Evolutionary conservation across 306 rosid species (phyloP).

Genomic region (Cicer chorassanicum): DNA sequence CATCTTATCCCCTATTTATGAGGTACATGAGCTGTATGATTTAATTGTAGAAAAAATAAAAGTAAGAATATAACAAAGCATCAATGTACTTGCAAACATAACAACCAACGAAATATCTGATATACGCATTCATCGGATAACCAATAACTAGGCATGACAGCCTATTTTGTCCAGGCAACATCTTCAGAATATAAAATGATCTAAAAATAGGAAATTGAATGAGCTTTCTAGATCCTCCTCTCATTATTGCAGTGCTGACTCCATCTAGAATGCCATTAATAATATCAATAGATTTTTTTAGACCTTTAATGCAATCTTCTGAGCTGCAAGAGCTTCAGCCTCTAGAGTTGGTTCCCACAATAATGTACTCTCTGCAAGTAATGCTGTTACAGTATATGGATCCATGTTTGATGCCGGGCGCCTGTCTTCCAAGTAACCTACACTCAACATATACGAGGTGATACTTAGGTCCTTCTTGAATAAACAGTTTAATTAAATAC

Average conservation of each 20-base stretch:
- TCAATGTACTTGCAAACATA: slow-evolving; percentile 47
- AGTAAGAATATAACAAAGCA: slow-evolving; percentile 35
- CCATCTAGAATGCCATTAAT: slow-evolving; percentile 39
- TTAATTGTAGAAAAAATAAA: slow-evolving; percentile 16
- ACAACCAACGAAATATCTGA: slow-evolving; percentile 44
- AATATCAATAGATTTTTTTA: slow-evolving; percentile 40
- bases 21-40: slow-evolving; percentile 14
- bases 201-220: slow-evolving; percentile 44
- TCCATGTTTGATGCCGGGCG: slow-evolving; percentile 99
- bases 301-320: slow-evolving; percentile 83
- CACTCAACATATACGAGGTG: background rate
- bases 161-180: slow-evolving; percentile 58
- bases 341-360: slow-evolving; percentile 97
- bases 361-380: slow-evolving; percentile 81
- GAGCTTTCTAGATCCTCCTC: slow-evolving; percentile 34
- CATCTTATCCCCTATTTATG: background rate
- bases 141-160: slow-evolving; percentile 47
- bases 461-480: no score
- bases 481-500: no score
- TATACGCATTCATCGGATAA: slow-evolving; percentile 50
- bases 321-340: slow-evolving; percentile 98
- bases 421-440: slow-evolving; percentile 98
- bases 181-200: slow-evolving; percentile 53
- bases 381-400: slow-evolving; percentile 82
- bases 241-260: background rate